A percentile compares a stretch with the other conserved stretches of the same genome.
Evolutionary conservation across 768 basidiomycete genomes (phyloP).

Genomic region (Austroboletus festivus): DNA sequence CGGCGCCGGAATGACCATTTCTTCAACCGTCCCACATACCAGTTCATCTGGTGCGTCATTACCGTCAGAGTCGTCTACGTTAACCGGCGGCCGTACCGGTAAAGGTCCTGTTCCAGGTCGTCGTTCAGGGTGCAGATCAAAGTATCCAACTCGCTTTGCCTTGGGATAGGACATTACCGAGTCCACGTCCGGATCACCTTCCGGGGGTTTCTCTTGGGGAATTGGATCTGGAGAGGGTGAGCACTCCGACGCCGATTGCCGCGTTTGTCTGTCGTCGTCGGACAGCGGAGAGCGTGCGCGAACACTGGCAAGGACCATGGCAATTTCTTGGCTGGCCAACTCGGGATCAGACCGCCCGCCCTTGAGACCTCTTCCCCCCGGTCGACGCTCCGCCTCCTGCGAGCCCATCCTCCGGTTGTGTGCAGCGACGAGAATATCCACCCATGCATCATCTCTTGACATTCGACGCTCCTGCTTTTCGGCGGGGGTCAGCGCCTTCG

Average conservation of each 20-base stretch:
- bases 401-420: constrained; percentile 49
- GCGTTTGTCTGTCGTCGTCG: constrained; percentile 40
- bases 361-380: constrained; percentile 30
- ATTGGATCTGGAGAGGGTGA: neutral
- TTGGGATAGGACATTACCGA: constrained; percentile 36
- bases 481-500: constrained; percentile 39
- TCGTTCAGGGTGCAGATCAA: constrained; percentile 76
- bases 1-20: constrained; percentile 13
- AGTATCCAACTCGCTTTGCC: constrained; percentile 57
- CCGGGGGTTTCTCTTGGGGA: constrained; percentile 39
- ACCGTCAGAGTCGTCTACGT: constrained; percentile 34
- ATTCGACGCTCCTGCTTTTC: constrained; percentile 40
- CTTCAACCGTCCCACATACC: constrained; percentile 31
- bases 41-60: constrained; percentile 34
- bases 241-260: constrained; percentile 15
- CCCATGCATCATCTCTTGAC: constrained; percentile 76
- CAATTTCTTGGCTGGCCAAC: constrained; percentile 68
- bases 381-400: constrained; percentile 47
- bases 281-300: constrained; percentile 34
- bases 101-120: constrained; percentile 34
- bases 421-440: constrained; percentile 75
- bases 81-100: constrained; percentile 26
- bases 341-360: constrained; percentile 59
- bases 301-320: constrained; percentile 63
- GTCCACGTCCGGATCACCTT: constrained; percentile 45